Evolutionary conservation across 495 filamentous ascomycete species (phyloP).

Genomic region (Paragyromitra xinjiangensis): DNA sequence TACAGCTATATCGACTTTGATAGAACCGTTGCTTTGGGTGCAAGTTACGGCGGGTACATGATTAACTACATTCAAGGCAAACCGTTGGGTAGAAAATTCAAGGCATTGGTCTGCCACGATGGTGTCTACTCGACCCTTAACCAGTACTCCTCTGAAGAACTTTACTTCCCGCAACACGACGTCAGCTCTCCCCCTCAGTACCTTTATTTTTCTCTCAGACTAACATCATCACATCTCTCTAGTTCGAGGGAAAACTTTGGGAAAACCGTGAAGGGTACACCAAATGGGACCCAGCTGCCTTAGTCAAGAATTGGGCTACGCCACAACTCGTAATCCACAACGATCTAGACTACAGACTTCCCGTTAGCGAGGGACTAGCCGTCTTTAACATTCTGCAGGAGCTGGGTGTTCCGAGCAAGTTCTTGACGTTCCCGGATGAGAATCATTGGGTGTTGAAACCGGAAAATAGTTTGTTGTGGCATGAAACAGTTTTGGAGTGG

Average conservation of each 20-base stretch:
- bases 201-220: neutral
- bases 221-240: neutral
- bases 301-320: conserved; percentile 77
- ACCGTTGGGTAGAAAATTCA: conserved; percentile 77
- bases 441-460: conserved; percentile 88
- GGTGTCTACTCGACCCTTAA: conserved; percentile 83
- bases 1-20: conserved; percentile 77
- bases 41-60: conserved; percentile 79
- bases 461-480: conserved; percentile 91
- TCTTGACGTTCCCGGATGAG: conserved; percentile 86
- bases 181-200: conserved; percentile 5
- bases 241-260: conserved; percentile 78
- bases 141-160: conserved; percentile 81
- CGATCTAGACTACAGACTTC: conserved; percentile 88
- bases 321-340: conserved; percentile 87
- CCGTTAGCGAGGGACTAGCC: conserved; percentile 81
- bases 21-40: conserved; percentile 82
- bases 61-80: conserved; percentile 76
- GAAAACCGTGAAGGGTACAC: conserved; percentile 76
- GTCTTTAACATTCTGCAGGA: conserved; percentile 90
- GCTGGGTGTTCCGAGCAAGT: conserved; percentile 72
- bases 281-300: conserved; percentile 81
- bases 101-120: conserved; percentile 90
- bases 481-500: conserved; percentile 85
- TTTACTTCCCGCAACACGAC: conserved; percentile 88